Evolutionary conservation across 495 filamentous ascomycete genomes (phyloP).

Genomic region (Aspergillus heteromorphus): DNA sequence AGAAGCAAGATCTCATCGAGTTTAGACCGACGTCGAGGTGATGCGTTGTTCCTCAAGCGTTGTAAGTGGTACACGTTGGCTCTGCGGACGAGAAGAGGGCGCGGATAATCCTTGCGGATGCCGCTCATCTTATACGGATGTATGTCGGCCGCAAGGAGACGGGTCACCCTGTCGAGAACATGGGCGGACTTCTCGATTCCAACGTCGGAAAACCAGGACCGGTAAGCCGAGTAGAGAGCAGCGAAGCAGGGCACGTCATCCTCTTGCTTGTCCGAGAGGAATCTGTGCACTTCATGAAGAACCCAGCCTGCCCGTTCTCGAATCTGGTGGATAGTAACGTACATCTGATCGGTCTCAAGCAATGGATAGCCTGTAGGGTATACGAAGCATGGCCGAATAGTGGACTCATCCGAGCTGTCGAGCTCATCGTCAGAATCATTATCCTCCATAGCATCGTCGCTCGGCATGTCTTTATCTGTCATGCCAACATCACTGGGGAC

Average conservation of each 20-base stretch:
- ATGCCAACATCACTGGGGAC: conserved; percentile 39
- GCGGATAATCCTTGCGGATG: conserved; percentile 84
- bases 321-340: conserved; percentile 70
- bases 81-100: conserved; percentile 80
- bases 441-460: conserved; percentile 38
- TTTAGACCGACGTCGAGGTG: conserved; percentile 74
- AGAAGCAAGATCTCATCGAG: conserved; percentile 78
- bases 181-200: conserved; percentile 94
- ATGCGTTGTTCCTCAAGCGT: conserved; percentile 86
- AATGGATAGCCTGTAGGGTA: conserved; percentile 87
- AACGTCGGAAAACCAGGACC: conserved; percentile 96
- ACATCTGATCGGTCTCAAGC: conserved; percentile 54
- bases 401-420: conserved; percentile 73
- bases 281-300: conserved; percentile 77
- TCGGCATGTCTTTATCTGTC: conserved; percentile 20
- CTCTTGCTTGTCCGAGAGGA: conserved; percentile 77
- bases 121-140: conserved; percentile 92
- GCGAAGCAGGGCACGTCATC: conserved; percentile 96
- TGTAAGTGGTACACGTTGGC: conserved; percentile 94
- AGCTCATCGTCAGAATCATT: conserved; percentile 57
- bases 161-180: conserved; percentile 77
- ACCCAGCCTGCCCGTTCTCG: conserved; percentile 74
- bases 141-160: conserved; percentile 78
- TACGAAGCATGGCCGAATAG: conserved; percentile 71
- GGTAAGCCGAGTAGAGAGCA: conserved; percentile 82